Conservation (phyloP, 2,329 filamentous ascomycete species). For the Botryotinia narcissicola region DNA sequence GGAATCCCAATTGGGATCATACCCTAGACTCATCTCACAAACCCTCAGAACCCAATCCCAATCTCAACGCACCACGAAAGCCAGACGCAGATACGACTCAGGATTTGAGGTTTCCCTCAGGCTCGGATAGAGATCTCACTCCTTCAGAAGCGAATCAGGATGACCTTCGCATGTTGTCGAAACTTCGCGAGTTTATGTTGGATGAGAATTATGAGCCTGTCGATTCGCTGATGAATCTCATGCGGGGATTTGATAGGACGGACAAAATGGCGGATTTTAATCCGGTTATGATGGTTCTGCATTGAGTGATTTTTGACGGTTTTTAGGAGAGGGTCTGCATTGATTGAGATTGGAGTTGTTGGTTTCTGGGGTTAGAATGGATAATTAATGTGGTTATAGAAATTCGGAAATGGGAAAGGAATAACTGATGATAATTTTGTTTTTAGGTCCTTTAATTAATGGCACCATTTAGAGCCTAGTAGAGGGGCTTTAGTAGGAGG, state of each 20-base stretch:
- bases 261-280: background rate
- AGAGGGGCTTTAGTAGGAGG: no score
- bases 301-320: background rate
- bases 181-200: background rate
- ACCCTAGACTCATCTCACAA: background rate
- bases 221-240: background rate
- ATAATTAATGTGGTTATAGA: background rate
- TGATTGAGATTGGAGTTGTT: background rate
- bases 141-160: background rate
- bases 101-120: background rate
- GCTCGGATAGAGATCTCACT: background rate
- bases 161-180: background rate
- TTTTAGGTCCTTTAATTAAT: background rate
- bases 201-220: background rate
- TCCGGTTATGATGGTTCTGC: background rate
- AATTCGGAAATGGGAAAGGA: background rate
- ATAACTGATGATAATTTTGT: background rate
- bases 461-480: no score
- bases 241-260: background rate
- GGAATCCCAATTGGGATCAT: background rate
- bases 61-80: background rate
- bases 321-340: background rate
- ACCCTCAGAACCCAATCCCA: background rate
- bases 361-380: background rate
- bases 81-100: background rate